A percentile compares a stretch with the other conserved stretches of the same genome.
Conservation (phyloP, 305 asterid genomes). For the Euphrasia arctica region DNA sequence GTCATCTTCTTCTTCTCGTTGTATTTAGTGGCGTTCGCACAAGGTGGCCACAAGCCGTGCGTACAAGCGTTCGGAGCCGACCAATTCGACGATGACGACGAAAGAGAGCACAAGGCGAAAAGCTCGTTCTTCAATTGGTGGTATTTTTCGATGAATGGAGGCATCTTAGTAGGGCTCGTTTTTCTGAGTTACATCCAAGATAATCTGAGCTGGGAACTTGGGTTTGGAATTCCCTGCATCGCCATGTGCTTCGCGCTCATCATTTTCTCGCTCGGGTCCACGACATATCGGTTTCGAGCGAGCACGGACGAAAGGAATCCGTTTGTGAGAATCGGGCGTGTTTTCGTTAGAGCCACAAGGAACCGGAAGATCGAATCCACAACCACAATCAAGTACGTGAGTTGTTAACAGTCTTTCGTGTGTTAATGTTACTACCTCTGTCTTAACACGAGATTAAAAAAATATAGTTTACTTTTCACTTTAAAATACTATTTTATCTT, state of each 20-base stretch:
- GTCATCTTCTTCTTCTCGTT: slow-evolving; percentile 35
- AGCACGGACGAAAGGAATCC: slow-evolving; percentile 17
- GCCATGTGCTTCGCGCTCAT: slow-evolving; percentile 27
- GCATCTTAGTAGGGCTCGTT: slow-evolving; percentile 26
- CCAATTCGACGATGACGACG: slow-evolving; percentile 30
- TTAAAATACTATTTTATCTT: too few relatives aligned
- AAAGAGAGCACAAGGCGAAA: slow-evolving; percentile 30
- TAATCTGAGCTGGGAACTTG: slow-evolving; percentile 45
- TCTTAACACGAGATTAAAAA: too few relatives aligned
- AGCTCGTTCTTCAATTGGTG: slow-evolving; percentile 59
- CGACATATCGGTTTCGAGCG: slow-evolving; percentile 28
- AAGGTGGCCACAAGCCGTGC: slow-evolving; percentile 41
- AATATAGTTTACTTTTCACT: too few relatives aligned
- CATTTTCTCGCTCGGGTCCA: slow-evolving; percentile 24
- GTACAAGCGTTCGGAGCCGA: slow-evolving; percentile 43
- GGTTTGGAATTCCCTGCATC: slow-evolving; percentile 45
- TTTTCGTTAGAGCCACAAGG: slow-evolving; percentile 4
- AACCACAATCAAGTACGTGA: not conserved
- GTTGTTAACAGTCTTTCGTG: too few relatives aligned
- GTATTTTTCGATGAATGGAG: slow-evolving; percentile 30
- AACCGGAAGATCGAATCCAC: slow-evolving; percentile 1
- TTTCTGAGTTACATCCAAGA: slow-evolving; percentile 40
- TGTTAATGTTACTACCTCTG: too few relatives aligned
- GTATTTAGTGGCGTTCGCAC: slow-evolving; percentile 36
- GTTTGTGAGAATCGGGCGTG: slow-evolving; percentile 16